Evolutionary conservation across 2,329 filamentous ascomycete genomes (phyloP), one percentile per base, ranked within the genome.

Genomic region (Botrytis paeoniae): DNA sequence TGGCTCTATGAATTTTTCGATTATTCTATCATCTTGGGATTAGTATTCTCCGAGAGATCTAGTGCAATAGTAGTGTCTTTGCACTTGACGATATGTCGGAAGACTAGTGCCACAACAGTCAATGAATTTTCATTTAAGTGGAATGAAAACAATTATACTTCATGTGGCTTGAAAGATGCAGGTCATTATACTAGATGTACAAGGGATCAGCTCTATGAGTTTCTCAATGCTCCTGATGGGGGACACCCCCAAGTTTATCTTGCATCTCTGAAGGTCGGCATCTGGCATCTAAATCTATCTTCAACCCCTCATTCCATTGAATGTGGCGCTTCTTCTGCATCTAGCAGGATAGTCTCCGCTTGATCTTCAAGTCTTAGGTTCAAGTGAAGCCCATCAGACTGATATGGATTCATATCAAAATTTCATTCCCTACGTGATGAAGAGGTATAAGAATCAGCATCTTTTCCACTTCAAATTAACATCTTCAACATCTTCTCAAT

Each of bases 371-470:
- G 16, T 25, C 25, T 6, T 54, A 14, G n/a, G 29, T 29, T 37
- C 9, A 41, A 32, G 8, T 29, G 4, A 54, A 39, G 45, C 5
- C n/a, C 35, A 41, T 18, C 35, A 71, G 25, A 37, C 43, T 71
- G 20, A 32, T 20, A 63, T 64, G 45, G 18, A 14, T 9, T 35
- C 1, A 51, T 63, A 5, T 18, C 18, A 12, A 64, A 43, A 14
- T 29, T 10, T 32, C 43, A 32, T 48, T 8, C 18, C 22, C 20
- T 25, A 41, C 5, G 25, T 72, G 41, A 16, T 29, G 62, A 43
- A 45, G 25, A 60, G 41, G 51, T 72, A 72, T 69, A 72, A 72
- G 54, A 72, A 41, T 37, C 10, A 25, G 10, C 14, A 48, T 25
- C 16, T 54, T 16, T 48, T 41, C 63, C 51, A n/a, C 63, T 32